Percentiles rank a stretch among this genome's conserved stretches.
phyloP scores from a whole-genome alignment of 371 early-diverging fungal genomes.

The Capillidium heterosporum region DNA sequence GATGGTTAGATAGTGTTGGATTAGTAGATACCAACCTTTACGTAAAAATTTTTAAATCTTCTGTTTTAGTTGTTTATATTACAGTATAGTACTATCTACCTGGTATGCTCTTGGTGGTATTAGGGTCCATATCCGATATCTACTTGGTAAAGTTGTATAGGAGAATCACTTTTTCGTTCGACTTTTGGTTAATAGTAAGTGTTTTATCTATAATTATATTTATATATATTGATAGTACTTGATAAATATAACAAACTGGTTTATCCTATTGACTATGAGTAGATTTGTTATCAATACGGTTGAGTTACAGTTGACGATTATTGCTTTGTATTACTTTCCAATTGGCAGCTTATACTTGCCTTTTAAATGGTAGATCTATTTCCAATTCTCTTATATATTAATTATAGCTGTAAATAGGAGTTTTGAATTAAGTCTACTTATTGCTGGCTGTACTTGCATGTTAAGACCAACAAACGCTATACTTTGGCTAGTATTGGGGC shows the following conservation, averaged over 20 bases:
- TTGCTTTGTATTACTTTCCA: slow-evolving; percentile 63
- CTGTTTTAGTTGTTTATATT: background rate
- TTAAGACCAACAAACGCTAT: slow-evolving; percentile 71
- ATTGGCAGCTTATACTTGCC: slow-evolving; percentile 4
- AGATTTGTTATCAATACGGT: slow-evolving; percentile 53
- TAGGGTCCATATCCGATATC: slow-evolving; percentile 30
- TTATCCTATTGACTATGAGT: slow-evolving; percentile 53
- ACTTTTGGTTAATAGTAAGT: slow-evolving; percentile 41
- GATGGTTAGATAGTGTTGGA: slow-evolving; percentile 5
- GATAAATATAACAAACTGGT: slow-evolving; percentile 56
- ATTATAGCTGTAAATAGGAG: slow-evolving; percentile 9
- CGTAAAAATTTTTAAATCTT: background rate
- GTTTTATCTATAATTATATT: slow-evolving; percentile 4
- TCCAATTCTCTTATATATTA: background rate
- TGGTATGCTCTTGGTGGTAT: slow-evolving; percentile 24
- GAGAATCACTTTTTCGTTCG: slow-evolving; percentile 49
- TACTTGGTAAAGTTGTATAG: too few species aligned
- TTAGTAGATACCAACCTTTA: slow-evolving; percentile 23
- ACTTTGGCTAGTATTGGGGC: slow-evolving; percentile 59
- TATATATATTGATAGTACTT: slow-evolving; percentile 29
- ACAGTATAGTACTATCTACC: background rate
- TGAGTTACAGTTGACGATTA: slow-evolving; percentile 40
- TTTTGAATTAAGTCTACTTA: slow-evolving; percentile 25
- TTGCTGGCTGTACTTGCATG: slow-evolving; percentile 60
- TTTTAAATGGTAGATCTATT: background rate